Evolutionary conservation across 2,329 filamentous ascomycete species (phyloP), one percentile per base, ranked within the genome.

Genomic region (Botrytis squamosa): DNA sequence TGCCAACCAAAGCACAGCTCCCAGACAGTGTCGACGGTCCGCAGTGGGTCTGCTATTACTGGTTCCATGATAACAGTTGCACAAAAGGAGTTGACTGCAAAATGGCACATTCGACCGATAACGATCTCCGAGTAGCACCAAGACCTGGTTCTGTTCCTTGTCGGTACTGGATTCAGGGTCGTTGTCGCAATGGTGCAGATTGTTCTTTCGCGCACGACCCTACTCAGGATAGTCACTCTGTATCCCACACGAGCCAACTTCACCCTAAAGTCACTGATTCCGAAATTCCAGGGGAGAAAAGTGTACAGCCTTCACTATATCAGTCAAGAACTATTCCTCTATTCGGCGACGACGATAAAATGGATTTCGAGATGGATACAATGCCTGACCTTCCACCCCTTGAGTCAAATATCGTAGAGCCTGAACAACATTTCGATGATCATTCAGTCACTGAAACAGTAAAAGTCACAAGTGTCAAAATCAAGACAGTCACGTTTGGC

Each of bases 61-160:
- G 71, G 71, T 69, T 49, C 63, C 20, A n/a, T 4, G 16, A 66
- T 25, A 67, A 75, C 16, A 70, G 74, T 22, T 76, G 75, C 40
- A 42, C n/a, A 1, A 69, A 69, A 49, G 63, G 71, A 16, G 38
- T 42, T 72, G 55, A 38, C 29, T 72, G 71, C 22, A 60, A 60
- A 29, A 49, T 68, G 20, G 49, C 25, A 20, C 57, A 72, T 38
- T 64, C 65, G 25, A 69, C n/a, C 22, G 70, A 74, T n/a, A 44
- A 67, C 40, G 22, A 38, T 36, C 25, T 67, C 8, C 69, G 22
- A 5, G 42, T 65, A 18, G 59, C 69, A 71, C 9, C 44, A 16
- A 71, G 42, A 40, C 57, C 69, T 33, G 38, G 36, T 18, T 44
- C 18, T 25, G 10, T n/a, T 67, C 22, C n/a, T 42, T 69, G 66